Percentiles rank a stretch among this genome's conserved stretches.
phyloP scores from a whole-genome alignment of 2,329 filamentous ascomycete genomes.

The Colletotrichum sp. region DNA sequence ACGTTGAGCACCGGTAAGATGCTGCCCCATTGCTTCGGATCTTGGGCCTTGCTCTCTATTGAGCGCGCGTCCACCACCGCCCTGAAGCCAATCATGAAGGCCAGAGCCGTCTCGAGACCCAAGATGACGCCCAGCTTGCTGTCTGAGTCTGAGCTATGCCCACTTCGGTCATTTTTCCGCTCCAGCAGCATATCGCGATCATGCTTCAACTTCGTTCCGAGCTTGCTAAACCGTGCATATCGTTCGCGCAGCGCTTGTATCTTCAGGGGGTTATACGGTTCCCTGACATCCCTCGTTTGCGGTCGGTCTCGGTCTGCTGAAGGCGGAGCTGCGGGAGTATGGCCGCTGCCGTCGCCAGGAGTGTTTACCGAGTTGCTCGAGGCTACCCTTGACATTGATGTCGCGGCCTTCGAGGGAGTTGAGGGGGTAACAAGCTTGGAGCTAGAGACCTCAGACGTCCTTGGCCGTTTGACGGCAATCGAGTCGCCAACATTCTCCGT shows the following conservation, averaged over 20 bases:
- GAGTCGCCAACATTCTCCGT: constrained; percentile 41
- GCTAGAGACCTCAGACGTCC: constrained; percentile 43
- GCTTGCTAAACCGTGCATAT: constrained; percentile 38
- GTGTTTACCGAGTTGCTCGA: constrained; percentile 60
- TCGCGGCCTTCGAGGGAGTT: constrained; percentile 55
- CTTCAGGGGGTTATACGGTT: constrained; percentile 30
- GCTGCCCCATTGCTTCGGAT: constrained; percentile 46
- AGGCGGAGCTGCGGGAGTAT: constrained; percentile 41
- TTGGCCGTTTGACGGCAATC: constrained; percentile 46
- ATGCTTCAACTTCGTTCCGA: constrained; percentile 61
- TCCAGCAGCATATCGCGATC: constrained; percentile 49
- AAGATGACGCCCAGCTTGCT: constrained; percentile 47
- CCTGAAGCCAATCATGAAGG: constrained; percentile 61
- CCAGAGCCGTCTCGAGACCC: constrained; percentile 54
- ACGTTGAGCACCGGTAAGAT: constrained; percentile 51
- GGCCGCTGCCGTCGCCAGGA: constrained; percentile 49
- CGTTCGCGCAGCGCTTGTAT: constrained; percentile 37
- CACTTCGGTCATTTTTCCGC: constrained; percentile 13
- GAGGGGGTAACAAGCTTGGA: constrained; percentile 44
- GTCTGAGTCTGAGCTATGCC: constrained; percentile 32
- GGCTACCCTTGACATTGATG: constrained; percentile 58
- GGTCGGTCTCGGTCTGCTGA: constrained; percentile 38
- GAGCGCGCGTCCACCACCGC: constrained; percentile 49
- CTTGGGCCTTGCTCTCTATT: constrained; percentile 47
- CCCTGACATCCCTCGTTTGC: constrained; percentile 27